A percentile compares a stretch with the other conserved stretches of the same genome.
These are phyloP conservation scores for Pseudogymnoascus sp. DNA, from an alignment of 2,329 filamentous ascomycete species.

Conservation along the genomic window DNA sequence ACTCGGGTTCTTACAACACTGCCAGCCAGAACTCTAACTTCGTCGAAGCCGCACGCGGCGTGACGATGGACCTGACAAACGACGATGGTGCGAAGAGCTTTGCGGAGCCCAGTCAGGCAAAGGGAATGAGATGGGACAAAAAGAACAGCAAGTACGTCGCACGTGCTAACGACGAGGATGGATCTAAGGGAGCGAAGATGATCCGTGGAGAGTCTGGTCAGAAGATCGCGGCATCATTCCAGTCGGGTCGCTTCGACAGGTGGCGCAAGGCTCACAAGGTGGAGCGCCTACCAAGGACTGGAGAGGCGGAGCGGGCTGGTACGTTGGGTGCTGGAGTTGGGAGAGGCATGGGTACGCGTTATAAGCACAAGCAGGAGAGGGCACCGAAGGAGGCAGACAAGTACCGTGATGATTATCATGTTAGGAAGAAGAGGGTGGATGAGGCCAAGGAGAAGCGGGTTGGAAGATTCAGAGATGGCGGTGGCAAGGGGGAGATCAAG, in stretches of 20 bases:
- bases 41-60: constrained; percentile 75
- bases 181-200: constrained; percentile 64
- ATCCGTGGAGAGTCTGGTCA: constrained; percentile 85
- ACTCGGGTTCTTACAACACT: constrained; percentile 59
- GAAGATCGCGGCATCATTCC: constrained; percentile 92
- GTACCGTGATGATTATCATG: constrained; percentile 81
- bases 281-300: constrained; percentile 68
- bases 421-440: constrained; percentile 80
- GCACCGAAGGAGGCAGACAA: constrained; percentile 92
- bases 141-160: constrained; percentile 93
- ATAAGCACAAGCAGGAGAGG: constrained; percentile 78
- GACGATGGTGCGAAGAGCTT: constrained; percentile 79
- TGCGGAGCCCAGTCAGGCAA: constrained; percentile 63
- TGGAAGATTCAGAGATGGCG: constrained; percentile 64
- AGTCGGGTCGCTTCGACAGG: constrained; percentile 83
- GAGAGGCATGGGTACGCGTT: constrained; percentile 47
- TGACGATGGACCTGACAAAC: constrained; percentile 85
- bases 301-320: constrained; percentile 61
- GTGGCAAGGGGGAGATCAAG: constrained; percentile 71
- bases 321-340: constrained; percentile 28
- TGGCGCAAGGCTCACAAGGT: constrained; percentile 87
- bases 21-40: constrained; percentile 59
- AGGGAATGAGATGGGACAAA: constrained; percentile 89
- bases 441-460: constrained; percentile 80
- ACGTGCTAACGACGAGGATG: constrained; percentile 88